phyloP scores from a whole-genome alignment of 2,329 filamentous ascomycete species.

The Cladosporium sp. region DNA sequence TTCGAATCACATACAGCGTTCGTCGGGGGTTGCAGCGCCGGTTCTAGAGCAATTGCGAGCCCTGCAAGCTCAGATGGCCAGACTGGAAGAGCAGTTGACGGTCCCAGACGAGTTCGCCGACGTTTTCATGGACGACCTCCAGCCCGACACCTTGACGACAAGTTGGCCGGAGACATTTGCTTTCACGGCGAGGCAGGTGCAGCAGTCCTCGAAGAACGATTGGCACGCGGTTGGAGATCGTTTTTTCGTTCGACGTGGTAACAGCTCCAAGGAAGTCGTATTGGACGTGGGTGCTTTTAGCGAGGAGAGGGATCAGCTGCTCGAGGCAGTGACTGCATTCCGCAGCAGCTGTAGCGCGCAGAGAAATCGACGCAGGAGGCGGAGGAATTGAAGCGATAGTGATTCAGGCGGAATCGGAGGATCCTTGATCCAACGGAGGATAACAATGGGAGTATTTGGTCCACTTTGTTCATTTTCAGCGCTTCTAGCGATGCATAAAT shows the following conservation, averaged over 20 bases:
- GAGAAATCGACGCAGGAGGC: background rate
- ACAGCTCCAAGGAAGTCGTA: slow-evolving; percentile 39
- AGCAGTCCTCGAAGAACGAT: slow-evolving; percentile 37
- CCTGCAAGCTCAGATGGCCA: background rate
- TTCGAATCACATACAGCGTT: slow-evolving; percentile 14
- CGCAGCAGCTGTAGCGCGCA: background rate
- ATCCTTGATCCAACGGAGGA: too few species aligned
- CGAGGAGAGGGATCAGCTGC: slow-evolving; percentile 4
- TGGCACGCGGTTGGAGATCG: slow-evolving; percentile 41
- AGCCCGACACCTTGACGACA: background rate
- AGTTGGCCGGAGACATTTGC: slow-evolving; percentile 20
- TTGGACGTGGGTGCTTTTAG: slow-evolving; percentile 30
- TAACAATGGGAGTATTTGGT: too few species aligned
- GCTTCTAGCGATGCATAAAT: too few species aligned
- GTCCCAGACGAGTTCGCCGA: slow-evolving; percentile 1
- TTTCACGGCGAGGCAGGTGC: slow-evolving; percentile 35
- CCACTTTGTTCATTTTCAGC: too few species aligned
- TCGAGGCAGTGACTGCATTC: background rate
- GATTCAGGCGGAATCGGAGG: too few species aligned
- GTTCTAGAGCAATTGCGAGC: background rate
- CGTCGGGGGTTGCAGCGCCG: background rate
- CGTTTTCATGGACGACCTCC: slow-evolving; percentile 3
- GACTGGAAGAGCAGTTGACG: slow-evolving; percentile 10
- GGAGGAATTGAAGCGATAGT: background rate
- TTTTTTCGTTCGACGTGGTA: slow-evolving; percentile 44